A percentile compares a stretch with the other conserved stretches of the same genome.
These are phyloP conservation scores for Datura wrightii DNA, from an alignment of 257 asterid genomes.

Conservation along the genomic window DNA sequence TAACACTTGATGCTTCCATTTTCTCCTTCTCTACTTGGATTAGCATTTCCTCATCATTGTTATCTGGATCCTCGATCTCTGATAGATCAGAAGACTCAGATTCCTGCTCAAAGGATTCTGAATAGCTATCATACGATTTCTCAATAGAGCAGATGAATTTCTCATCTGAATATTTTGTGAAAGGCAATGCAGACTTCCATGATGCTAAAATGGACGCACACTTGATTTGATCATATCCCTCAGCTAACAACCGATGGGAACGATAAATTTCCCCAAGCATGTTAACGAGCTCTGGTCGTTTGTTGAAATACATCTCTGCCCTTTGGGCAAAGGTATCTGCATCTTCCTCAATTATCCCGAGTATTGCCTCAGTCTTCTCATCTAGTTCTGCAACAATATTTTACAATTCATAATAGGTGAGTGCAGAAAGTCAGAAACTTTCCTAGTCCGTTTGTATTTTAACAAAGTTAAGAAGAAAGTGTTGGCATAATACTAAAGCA, in stretches of 20 bases:
- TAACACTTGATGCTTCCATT: conserved; percentile 38
- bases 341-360: conserved; percentile 73
- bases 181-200: conserved; percentile 59
- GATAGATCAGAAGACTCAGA: conserved; percentile 56
- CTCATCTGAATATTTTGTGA: conserved; percentile 54
- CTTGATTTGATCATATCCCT: conserved; percentile 66
- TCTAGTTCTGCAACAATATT: conserved; percentile 59
- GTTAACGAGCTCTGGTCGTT: conserved; percentile 80
- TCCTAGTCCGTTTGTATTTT: neutral
- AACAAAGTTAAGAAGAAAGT: neutral
- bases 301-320: conserved; percentile 85
- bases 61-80: conserved; percentile 83
- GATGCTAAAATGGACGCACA: conserved; percentile 52
- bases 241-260: conserved; percentile 75
- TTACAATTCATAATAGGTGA: neutral
- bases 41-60: conserved; percentile 39
- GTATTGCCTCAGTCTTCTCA: conserved; percentile 63
- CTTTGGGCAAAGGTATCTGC: conserved; percentile 89
- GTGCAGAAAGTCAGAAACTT: neutral
- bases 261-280: conserved; percentile 81
- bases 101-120: conserved; percentile 68
- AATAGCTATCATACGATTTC: conserved; percentile 72
- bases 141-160: conserved; percentile 55
- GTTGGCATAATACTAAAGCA: neutral
- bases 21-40: conserved; percentile 23